Conservation (phyloP, 2,329 filamentous ascomycete genomes). For the Penicillium hesseltinei region DNA sequence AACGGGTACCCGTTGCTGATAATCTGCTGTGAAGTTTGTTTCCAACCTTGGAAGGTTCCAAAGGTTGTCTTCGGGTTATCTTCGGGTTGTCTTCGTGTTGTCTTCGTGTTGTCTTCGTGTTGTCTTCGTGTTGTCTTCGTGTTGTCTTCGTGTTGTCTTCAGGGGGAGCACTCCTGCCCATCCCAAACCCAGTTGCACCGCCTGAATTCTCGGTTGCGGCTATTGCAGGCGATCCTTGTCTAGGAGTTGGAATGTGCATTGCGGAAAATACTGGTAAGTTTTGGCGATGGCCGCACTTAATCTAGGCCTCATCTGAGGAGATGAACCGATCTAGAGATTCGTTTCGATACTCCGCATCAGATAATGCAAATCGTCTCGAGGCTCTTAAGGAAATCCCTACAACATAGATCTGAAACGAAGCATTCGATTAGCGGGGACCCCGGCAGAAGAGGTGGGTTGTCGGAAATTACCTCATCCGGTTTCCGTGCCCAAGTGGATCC, state of each 20-base stretch:
- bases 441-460: no score
- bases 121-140: no score
- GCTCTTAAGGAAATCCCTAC: background rate
- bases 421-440: background rate
- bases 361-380: background rate
- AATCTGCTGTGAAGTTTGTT: background rate
- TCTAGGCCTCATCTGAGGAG: background rate
- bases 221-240: background rate
- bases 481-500: background rate
- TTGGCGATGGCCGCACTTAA: background rate
- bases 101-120: no score
- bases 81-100: no score
- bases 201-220: background rate
- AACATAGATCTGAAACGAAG: background rate
- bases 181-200: background rate
- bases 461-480: background rate
- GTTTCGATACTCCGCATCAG: background rate
- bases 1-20: background rate
- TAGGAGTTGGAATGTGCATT: background rate
- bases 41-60: background rate
- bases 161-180: background rate
- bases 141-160: background rate
- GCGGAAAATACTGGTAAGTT: background rate
- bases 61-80: background rate
- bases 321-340: background rate